Conservation (phyloP, 2,329 filamentous ascomycete species). For the Microdochium nivale region DNA sequence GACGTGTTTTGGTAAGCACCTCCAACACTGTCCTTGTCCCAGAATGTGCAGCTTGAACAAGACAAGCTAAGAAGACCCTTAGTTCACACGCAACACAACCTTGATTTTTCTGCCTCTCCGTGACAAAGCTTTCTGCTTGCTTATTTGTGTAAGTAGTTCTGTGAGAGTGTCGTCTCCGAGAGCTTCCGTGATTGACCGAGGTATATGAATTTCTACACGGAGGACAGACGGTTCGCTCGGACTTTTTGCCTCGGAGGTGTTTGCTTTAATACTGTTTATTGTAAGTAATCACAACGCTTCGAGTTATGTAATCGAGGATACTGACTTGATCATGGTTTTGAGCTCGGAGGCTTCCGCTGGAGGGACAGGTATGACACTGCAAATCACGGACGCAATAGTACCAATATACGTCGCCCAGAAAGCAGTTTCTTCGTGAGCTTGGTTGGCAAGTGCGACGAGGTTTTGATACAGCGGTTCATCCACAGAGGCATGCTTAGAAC, state of each 20-base stretch:
- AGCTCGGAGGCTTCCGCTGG: constrained; percentile 15
- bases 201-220: neutral
- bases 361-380: constrained; percentile 29
- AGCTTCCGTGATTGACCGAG: neutral
- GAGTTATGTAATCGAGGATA: neutral
- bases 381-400: constrained; percentile 34
- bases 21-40: too few species aligned
- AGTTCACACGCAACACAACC: neutral
- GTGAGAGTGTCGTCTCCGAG: neutral
- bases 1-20: too few species aligned
- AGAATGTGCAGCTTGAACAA: neutral
- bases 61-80: neutral
- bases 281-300: neutral
- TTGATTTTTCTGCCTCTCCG: neutral
- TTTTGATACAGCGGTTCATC: constrained; percentile 34
- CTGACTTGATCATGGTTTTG: neutral
- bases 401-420: constrained; percentile 49
- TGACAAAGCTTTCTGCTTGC: neutral
- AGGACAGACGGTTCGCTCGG: neutral
- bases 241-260: neutral
- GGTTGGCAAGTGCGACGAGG: constrained; percentile 31
- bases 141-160: neutral
- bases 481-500: constrained; percentile 43
- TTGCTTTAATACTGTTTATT: neutral
- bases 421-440: constrained; percentile 25